Evolutionary conservation across 768 basidiomycete species (phyloP).

Genomic region (Mycena crocata): DNA sequence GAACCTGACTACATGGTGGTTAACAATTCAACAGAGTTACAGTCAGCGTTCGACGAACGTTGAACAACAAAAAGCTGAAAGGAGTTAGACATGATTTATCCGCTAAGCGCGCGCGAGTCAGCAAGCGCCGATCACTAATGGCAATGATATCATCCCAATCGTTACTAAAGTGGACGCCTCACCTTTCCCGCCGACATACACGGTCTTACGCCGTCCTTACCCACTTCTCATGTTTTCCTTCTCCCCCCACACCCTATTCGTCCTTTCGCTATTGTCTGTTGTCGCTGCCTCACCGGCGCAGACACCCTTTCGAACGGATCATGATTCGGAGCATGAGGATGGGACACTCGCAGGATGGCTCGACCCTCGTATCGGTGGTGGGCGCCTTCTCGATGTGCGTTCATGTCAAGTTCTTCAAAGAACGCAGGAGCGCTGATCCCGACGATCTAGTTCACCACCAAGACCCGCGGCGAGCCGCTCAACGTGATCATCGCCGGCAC

Average conservation of each 20-base stretch:
- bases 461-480: conserved; percentile 79
- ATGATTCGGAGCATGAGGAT: conserved; percentile 11
- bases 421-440: neutral
- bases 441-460: conserved; percentile 68
- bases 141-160: neutral
- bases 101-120: no score
- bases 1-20: no score
- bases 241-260: conserved; percentile 1
- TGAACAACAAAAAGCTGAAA: no score
- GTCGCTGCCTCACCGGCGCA: conserved; percentile 31
- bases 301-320: conserved; percentile 20
- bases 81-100: no score
- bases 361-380: conserved; percentile 82
- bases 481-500: conserved; percentile 85
- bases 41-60: no score
- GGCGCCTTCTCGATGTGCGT: conserved; percentile 80
- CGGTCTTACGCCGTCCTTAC: neutral
- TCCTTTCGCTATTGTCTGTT: conserved; percentile 12
- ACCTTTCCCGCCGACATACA: neutral
- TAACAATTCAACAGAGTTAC: no score
- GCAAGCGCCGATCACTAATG: neutral
- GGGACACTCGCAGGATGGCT: conserved; percentile 51
- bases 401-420: neutral
- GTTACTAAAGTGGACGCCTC: neutral
- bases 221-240: conserved; percentile 4